These are phyloP conservation scores for Aspergillus quadricinctus DNA, from an alignment of 2,329 filamentous ascomycete genomes.

Conservation along the genomic window DNA sequence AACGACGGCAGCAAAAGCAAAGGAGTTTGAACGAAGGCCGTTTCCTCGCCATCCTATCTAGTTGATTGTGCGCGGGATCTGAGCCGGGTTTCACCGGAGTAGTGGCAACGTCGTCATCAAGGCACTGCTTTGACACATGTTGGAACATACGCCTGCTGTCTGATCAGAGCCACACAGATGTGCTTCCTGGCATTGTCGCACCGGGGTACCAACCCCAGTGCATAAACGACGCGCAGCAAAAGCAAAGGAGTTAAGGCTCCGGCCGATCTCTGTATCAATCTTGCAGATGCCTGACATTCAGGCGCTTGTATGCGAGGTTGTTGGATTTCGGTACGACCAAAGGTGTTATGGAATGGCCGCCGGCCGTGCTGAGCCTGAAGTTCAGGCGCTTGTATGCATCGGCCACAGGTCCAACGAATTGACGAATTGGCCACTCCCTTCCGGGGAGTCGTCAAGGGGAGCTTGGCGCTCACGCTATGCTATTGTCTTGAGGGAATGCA, in stretches of 20 bases:
- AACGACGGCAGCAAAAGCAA: neutral
- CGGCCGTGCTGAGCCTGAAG: constrained; percentile 20
- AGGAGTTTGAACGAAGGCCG: neutral
- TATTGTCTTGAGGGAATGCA: neutral
- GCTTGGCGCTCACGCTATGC: neutral
- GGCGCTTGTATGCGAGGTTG: constrained; percentile 22
- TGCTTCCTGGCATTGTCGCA: neutral
- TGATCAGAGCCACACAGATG: neutral
- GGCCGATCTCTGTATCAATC: neutral
- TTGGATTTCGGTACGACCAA: constrained; percentile 17
- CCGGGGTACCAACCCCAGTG: neutral
- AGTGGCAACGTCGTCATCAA: neutral
- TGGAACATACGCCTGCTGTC: neutral
- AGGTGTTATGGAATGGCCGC: neutral
- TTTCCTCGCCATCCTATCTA: neutral
- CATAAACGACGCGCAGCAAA: neutral
- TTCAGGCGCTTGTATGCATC: constrained; percentile 15
- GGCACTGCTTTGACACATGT: neutral
- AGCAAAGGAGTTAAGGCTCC: neutral
- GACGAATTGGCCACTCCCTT: too few relatives aligned
- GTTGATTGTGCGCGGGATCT: neutral
- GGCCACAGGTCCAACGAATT: neutral
- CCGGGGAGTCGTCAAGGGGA: too few relatives aligned
- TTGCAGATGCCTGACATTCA: neutral
- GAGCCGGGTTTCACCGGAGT: neutral